These are phyloP conservation scores for Hericium rajendrae DNA, from an alignment of 768 basidiomycete genomes.

Conservation along the genomic window DNA sequence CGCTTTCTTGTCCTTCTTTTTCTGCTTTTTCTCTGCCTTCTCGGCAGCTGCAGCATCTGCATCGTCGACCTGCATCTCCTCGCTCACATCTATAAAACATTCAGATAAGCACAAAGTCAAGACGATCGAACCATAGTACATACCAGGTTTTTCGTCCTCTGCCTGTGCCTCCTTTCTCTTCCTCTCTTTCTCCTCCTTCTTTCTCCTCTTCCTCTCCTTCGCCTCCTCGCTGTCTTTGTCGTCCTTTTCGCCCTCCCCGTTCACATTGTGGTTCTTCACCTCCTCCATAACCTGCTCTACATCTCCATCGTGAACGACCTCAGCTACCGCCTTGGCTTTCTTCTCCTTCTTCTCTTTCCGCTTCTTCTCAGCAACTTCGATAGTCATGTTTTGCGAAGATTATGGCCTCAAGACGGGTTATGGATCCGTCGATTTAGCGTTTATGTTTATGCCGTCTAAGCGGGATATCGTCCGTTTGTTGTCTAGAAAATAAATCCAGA, in stretches of 20 bases:
- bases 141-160: not conserved
- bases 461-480: no score
- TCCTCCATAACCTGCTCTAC: not conserved
- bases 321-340: not conserved
- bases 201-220: not conserved
- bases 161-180: not conserved
- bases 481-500: no score
- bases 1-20: constrained; percentile 19
- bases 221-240: not conserved
- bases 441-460: no score
- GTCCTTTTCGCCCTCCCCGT: not conserved
- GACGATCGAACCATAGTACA: not conserved
- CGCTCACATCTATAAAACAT: not conserved
- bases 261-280: not conserved
- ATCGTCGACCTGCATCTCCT: not conserved
- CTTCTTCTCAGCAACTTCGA: not conserved
- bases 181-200: constrained; percentile 1
- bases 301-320: not conserved
- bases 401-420: not conserved
- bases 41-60: not conserved
- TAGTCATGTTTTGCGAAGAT: not conserved
- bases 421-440: no score
- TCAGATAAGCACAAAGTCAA: not conserved
- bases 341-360: not conserved
- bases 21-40: constrained; percentile 11